A percentile compares a stretch with the other conserved stretches of the same genome.
Evolutionary conservation across 2,329 filamentous ascomycete genomes (phyloP).

Genomic region (Fusarium succisae): DNA sequence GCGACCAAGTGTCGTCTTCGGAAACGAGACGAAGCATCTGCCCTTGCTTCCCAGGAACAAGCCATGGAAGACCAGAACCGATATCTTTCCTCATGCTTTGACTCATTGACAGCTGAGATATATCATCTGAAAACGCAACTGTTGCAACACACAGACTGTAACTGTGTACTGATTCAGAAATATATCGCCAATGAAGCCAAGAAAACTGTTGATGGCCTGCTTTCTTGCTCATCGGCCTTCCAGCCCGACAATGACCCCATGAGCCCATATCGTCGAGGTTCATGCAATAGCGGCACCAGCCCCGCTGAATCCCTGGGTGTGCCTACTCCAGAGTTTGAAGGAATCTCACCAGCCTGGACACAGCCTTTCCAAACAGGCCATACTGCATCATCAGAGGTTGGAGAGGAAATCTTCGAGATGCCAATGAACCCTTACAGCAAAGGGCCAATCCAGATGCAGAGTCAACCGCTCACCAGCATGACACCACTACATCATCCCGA

Average conservation of each 20-base stretch:
- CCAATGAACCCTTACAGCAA: constrained; percentile 28
- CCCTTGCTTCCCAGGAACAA: constrained; percentile 43
- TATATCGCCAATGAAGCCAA: constrained; percentile 46
- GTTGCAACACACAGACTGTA: constrained; percentile 45
- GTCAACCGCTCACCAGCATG: constrained; percentile 13
- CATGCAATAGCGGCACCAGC: constrained; percentile 38
- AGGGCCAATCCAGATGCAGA: constrained; percentile 18
- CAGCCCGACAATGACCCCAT: constrained; percentile 16
- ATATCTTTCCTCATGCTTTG: constrained; percentile 41
- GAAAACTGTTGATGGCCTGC: constrained; percentile 41
- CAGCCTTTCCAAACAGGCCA: constrained; percentile 35
- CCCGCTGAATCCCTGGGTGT: constrained; percentile 39
- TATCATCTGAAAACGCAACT: constrained; percentile 45
- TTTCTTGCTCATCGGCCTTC: constrained; percentile 27
- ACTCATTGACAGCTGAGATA: constrained; percentile 42
- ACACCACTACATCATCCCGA: constrained; percentile 7
- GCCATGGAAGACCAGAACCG: constrained; percentile 45
- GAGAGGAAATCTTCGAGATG: constrained; percentile 40
- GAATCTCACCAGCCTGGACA: constrained; percentile 32
- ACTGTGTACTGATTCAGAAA: constrained; percentile 45
- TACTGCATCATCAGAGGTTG: constrained; percentile 27
- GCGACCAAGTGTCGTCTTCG: constrained; percentile 47
- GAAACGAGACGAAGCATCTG: constrained; percentile 45
- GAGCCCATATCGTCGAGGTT: constrained; percentile 34
- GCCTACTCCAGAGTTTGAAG: constrained; percentile 36